These are phyloP conservation scores for Ottelia alismoides DNA, from an alignment of 106 monocot species.

Conservation along the genomic window DNA sequence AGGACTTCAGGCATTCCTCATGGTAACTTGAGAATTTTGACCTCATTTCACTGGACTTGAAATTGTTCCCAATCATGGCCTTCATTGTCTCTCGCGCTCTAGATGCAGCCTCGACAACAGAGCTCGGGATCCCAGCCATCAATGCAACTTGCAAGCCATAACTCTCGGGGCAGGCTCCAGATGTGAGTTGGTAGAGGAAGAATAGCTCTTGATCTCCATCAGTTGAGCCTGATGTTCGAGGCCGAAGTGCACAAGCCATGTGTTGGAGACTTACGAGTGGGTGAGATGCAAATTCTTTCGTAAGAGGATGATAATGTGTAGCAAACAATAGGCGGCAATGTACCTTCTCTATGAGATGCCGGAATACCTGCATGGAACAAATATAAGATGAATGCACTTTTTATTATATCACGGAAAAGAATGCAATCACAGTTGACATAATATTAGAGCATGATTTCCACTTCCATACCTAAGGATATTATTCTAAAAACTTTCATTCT, in stretches of 20 bases:
- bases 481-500: too few species aligned
- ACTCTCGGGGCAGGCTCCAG: constrained; percentile 80
- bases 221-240: constrained; percentile 7
- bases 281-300: constrained; percentile 82
- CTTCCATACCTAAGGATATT: too few species aligned
- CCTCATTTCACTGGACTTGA: constrained; percentile 62
- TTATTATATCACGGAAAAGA: too few species aligned
- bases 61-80: constrained; percentile 27
- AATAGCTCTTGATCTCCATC: constrained; percentile 35
- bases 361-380: constrained; percentile 43
- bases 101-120: constrained; percentile 49
- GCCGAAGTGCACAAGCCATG: constrained; percentile 69
- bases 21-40: constrained; percentile 67
- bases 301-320: constrained; percentile 92
- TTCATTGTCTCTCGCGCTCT: constrained; percentile 51
- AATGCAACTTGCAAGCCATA: constrained; percentile 85
- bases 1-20: constrained; percentile 57
- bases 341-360: constrained; percentile 76
- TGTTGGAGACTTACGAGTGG: constrained; percentile 75
- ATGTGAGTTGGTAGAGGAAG: constrained; percentile 69
- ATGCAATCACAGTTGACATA: too few species aligned
- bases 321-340: constrained; percentile 80
- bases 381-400: too few species aligned
- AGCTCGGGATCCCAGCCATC: constrained; percentile 62
- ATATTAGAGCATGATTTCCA: too few species aligned